phyloP scores from a whole-genome alignment of 495 filamentous ascomycete species.

The Penicillium malachiteum region DNA sequence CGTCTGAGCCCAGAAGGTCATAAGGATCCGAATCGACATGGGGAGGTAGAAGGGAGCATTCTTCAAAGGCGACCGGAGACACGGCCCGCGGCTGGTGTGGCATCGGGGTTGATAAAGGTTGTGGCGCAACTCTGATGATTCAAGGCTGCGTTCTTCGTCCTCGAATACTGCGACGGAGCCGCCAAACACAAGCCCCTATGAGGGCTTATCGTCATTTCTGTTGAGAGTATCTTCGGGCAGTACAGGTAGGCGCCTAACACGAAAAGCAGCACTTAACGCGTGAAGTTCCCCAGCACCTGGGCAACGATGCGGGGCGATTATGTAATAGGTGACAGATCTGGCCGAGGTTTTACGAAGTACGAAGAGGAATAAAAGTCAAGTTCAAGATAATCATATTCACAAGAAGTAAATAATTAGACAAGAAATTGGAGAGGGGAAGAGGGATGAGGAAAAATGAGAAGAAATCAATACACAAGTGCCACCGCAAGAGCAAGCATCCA shows the following conservation, averaged over 20 bases:
- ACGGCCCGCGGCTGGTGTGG: conserved; percentile 35
- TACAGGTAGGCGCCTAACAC: conserved; percentile 22
- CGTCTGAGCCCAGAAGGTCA: conserved; percentile 56
- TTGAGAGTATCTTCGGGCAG: not conserved
- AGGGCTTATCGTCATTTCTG: conserved; percentile 30
- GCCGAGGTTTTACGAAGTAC: too few relatives aligned
- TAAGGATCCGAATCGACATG: conserved; percentile 33
- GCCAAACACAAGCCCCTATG: not conserved
- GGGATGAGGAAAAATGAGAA: not conserved
- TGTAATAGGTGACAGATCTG: not conserved
- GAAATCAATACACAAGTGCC: conserved; percentile 1
- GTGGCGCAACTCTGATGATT: conserved; percentile 9
- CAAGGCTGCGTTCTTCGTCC: conserved; percentile 22
- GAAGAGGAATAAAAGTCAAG: not conserved
- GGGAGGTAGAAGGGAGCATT: conserved; percentile 44
- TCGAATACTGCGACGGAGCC: conserved; percentile 21
- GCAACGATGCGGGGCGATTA: conserved; percentile 22
- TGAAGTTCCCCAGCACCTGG: conserved; percentile 25
- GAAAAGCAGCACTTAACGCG: conserved; percentile 42
- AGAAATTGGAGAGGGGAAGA: not conserved
- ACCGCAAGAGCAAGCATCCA: not conserved
- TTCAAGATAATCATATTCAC: conserved; percentile 10
- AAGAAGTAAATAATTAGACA: conserved; percentile 12
- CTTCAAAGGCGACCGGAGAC: conserved; percentile 42
- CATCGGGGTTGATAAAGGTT: conserved; percentile 29